Evolutionary conservation across 2,329 filamentous ascomycete species (phyloP).

Genomic region (Talaromyces atroroseus): DNA sequence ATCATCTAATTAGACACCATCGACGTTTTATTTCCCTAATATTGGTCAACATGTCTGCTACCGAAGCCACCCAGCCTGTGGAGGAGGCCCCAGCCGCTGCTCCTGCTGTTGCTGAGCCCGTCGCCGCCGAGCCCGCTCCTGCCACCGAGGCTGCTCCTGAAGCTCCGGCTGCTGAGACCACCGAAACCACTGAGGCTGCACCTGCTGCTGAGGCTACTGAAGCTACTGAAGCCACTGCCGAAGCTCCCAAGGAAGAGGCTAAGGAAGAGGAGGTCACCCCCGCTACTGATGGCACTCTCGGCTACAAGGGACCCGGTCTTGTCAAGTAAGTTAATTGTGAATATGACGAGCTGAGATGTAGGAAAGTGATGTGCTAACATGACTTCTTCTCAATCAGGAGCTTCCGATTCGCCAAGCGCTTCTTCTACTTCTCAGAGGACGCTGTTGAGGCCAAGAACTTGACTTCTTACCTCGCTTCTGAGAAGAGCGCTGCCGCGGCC

Average conservation of each 20-base stretch:
- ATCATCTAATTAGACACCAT: neutral
- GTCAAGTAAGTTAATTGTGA: conserved; percentile 68
- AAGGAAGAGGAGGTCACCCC: conserved; percentile 53
- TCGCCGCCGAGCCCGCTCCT: conserved; percentile 66
- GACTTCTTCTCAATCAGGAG: conserved; percentile 54
- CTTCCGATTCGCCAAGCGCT: conserved; percentile 85
- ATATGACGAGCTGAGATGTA: neutral
- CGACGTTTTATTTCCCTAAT: neutral
- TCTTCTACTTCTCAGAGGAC: conserved; percentile 79
- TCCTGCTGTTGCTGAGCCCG: conserved; percentile 14
- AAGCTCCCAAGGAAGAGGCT: conserved; percentile 27
- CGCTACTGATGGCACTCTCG: conserved; percentile 75
- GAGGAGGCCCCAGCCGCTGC: conserved; percentile 47
- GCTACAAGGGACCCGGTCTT: conserved; percentile 83
- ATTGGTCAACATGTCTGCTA: conserved; percentile 55
- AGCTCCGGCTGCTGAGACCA: conserved; percentile 20
- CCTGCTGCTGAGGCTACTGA: conserved; percentile 32
- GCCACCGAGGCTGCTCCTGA: conserved; percentile 55
- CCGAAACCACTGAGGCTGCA: conserved; percentile 27
- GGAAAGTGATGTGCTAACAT: conserved; percentile 7
- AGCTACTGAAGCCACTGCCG: conserved; percentile 25
- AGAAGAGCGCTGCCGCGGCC: conserved; percentile 77
- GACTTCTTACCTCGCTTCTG: conserved; percentile 71
- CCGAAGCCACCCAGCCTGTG: conserved; percentile 63
- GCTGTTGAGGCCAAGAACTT: conserved; percentile 70